A percentile compares a stretch with the other conserved stretches of the same genome.
Conservation (phyloP, 371 early-diverging fungal species). For the Lichtheimia ornata region DNA sequence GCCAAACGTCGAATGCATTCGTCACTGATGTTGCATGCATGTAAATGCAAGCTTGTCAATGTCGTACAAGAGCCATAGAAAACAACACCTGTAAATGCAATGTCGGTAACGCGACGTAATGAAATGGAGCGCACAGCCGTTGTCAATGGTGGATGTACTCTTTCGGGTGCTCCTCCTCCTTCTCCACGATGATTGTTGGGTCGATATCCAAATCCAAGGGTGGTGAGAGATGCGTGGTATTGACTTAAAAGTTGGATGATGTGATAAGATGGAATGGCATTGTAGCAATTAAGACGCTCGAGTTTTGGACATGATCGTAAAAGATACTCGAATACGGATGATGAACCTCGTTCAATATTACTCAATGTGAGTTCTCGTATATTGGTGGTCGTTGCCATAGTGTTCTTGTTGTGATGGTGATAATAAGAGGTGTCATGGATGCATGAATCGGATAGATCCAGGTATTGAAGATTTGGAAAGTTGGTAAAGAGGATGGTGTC, state of each 20-base stretch:
- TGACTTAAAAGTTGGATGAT: slow-evolving; percentile 1
- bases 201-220: not conserved
- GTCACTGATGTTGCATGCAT: slow-evolving; percentile 1
- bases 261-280: not conserved
- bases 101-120: not conserved
- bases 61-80: slow-evolving; percentile 1
- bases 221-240: not conserved
- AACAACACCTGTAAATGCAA: not conserved
- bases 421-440: not conserved
- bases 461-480: slow-evolving; percentile 3
- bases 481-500: not conserved
- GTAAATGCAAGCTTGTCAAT: slow-evolving; percentile 1
- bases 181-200: not conserved
- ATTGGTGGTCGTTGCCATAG: not conserved
- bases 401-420: not conserved
- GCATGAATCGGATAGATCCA: slow-evolving; percentile 8
- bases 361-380: slow-evolving; percentile 1
- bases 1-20: not conserved
- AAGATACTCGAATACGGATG: not conserved
- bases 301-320: slow-evolving; percentile 8
- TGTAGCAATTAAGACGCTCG: not conserved
- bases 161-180: not conserved
- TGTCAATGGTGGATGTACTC: not conserved
- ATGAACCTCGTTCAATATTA: slow-evolving; percentile 5
- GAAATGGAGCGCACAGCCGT: not conserved